Base-by-base conservation (phyloP, 2,329 filamentous ascomycete species). In the Fusarium nelsonii region DNA sequence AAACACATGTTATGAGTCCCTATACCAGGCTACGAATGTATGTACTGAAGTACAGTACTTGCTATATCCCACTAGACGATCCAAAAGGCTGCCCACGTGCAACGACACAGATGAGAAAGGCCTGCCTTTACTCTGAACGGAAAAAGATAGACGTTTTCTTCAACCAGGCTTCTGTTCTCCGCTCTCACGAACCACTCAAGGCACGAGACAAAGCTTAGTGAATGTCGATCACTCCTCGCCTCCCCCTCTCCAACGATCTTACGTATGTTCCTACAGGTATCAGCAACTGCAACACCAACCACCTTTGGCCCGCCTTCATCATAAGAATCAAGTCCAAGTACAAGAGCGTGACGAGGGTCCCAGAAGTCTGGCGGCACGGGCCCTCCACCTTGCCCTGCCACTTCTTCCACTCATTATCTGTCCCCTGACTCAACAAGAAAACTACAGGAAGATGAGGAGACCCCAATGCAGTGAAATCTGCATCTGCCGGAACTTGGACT, bases 201-300 rank as follows among this genome's bases (percentile, higher is more conserved):
- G 50, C 65, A 61, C 60, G 44, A 53, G 54, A 40, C 33, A 36
- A 62, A 57, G 49, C 51, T 62, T 65, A 70, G 66, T 70, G 56
- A 67, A 50, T 67, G 66, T 67, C 66, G 66, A 69, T 70, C 66
- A 52, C 48, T 33, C 28, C 51, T 53, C 58, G 65, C 55, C 66
- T 66, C 51, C 59, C 53, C 45, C 46, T 45, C 60, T 46, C 33
- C 11, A 49, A 48, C n/a, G 28, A 52, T 34, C 40, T 53, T 34
- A 36, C 33, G 18, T 56, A 4, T 46, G 62, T 65, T 36, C 26
- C 52, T 55, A 20, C 32, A 40, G 33, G 54, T 68, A 58, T 58
- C 43, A 37, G 44, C 28, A 53, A 48, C 61, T 44, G 20, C 18
- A 28, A 36, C 16, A 33, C 45, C 60, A 69, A 56, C 65, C 59